phyloP scores from a whole-genome alignment of 2,329 filamentous ascomycete genomes.

The Acrodontium crateriforme region DNA sequence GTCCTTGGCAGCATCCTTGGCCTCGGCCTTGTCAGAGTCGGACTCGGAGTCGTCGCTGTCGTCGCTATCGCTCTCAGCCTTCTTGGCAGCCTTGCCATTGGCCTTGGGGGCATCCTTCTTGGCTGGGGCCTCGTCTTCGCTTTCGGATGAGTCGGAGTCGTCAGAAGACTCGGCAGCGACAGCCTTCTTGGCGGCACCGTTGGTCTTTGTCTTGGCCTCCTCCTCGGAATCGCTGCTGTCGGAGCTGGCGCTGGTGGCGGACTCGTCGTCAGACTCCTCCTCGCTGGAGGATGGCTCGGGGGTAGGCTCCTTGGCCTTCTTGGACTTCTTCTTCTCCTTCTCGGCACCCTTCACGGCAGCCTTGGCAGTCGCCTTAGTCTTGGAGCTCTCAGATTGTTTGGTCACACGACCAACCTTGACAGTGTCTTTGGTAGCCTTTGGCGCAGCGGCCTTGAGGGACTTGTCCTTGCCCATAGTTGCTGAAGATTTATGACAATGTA shows the following conservation, averaged over 20 bases:
- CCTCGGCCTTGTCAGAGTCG: slow-evolving; percentile 12
- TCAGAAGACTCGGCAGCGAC: slow-evolving; percentile 2
- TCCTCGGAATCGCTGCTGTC: slow-evolving; percentile 26
- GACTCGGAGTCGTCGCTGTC: slow-evolving; percentile 9
- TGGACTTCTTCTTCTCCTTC: slow-evolving; percentile 24
- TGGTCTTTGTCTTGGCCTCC: slow-evolving; percentile 19
- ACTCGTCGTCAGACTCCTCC: slow-evolving; percentile 21
- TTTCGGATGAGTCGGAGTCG: slow-evolving; percentile 7
- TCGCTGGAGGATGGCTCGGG: slow-evolving; percentile 29
- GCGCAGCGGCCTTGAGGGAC: slow-evolving; percentile 18
- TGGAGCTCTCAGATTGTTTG: slow-evolving; percentile 52
- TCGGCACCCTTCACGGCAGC: slow-evolving; percentile 36
- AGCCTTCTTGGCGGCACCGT: slow-evolving; percentile 10
- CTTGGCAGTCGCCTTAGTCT: slow-evolving; percentile 42
- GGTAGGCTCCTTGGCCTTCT: slow-evolving; percentile 36
- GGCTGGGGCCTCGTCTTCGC: slow-evolving; percentile 5
- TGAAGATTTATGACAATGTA: slow-evolving; percentile 21
- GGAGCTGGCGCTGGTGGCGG: slow-evolving; percentile 21
- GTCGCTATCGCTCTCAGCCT: slow-evolving; percentile 5
- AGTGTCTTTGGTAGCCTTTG: slow-evolving; percentile 47
- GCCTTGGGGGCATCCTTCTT: slow-evolving; percentile 12
- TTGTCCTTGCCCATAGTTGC: slow-evolving; percentile 33
- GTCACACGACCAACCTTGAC: slow-evolving; percentile 51
- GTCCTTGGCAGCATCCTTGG: slow-evolving; percentile 18
- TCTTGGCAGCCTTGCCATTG: slow-evolving; percentile 8